Evolutionary conservation across 306 rosid genomes (phyloP), one percentile per base, ranked within the genome.

Genomic region (Albizia julibrissin): DNA sequence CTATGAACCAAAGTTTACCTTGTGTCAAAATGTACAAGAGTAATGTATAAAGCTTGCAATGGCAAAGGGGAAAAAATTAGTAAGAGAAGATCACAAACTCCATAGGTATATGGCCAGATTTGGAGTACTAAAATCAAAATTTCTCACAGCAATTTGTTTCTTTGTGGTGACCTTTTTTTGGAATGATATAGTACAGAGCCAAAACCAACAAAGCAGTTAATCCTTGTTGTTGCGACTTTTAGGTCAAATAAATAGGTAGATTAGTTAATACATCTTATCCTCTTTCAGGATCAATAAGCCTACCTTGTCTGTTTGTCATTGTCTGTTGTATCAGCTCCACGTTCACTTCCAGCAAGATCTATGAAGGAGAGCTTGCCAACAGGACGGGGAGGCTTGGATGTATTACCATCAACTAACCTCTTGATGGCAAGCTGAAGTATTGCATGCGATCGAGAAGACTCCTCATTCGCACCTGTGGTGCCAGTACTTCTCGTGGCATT

Each of bases 291-390:
- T 56, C 82, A 74, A 59, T 44, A 19, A 46, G 39, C 56, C 65
- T 86, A 94, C 98, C 98, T 91, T 50, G 98, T 94, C 85, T 88
- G 98, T 81, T 91, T 94, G 78, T 94, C 98, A 86, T 94, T 94
- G 82, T 94, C 98, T 46, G 98, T 94, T 75, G 98, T 94, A 86
- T 94, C 98, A 10, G 98, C 98, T 77, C 98, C 98, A 65, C 98
- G 98, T 85, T 94, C 98, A 86, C 98, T 94, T 86, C 98, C 98
- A 62, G 98, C 98, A 75, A 94, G 98, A 83, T 94, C 98, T 74
- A 94, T 94, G 84, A 94, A 94, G 74, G 98, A 94, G 61, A 94
- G 95, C 84, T 94, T 94, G 69, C 98, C 98, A 67, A 92, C 90
- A 82, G 81, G 47, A 76, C 98, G 97, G 18, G 97, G 91, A 69